phyloP scores from a whole-genome alignment of 345 rosid species.

The Lepidium africanum region DNA sequence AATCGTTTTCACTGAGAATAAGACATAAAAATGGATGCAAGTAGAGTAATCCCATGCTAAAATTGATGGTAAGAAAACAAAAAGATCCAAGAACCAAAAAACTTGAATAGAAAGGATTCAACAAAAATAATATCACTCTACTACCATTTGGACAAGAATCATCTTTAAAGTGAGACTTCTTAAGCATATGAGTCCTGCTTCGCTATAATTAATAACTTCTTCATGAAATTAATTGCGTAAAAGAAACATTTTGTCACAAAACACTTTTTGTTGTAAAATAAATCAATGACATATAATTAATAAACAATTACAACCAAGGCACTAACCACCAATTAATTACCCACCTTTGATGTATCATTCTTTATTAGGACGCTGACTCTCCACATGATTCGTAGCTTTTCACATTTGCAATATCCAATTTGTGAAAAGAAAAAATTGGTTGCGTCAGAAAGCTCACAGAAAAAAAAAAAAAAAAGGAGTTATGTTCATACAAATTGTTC shows the following conservation, averaged over 20 bases:
- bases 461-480: no score
- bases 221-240: constrained; percentile 82
- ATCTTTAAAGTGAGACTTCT: constrained; percentile 94
- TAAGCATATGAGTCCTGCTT: constrained; percentile 90
- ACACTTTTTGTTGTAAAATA: not conserved
- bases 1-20: constrained; percentile 89
- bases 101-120: not conserved
- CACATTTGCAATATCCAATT: constrained; percentile 90
- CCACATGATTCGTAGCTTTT: constrained; percentile 93
- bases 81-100: constrained; percentile 7
- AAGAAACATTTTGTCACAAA: not conserved
- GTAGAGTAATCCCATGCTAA: constrained; percentile 95
- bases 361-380: constrained; percentile 79
- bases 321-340: constrained; percentile 19
- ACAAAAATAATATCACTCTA: not conserved
- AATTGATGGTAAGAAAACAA: constrained; percentile 12
- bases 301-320: not conserved
- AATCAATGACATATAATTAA: not conserved
- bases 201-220: constrained; percentile 90
- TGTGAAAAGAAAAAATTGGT: constrained; percentile 38
- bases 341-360: constrained; percentile 81
- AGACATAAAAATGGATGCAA: constrained; percentile 87
- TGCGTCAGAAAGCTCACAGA: no score
- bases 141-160: constrained; percentile 95
- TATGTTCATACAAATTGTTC: no score